phyloP scores from a whole-genome alignment of 257 asterid genomes.

The Scutellaria barbata region DNA sequence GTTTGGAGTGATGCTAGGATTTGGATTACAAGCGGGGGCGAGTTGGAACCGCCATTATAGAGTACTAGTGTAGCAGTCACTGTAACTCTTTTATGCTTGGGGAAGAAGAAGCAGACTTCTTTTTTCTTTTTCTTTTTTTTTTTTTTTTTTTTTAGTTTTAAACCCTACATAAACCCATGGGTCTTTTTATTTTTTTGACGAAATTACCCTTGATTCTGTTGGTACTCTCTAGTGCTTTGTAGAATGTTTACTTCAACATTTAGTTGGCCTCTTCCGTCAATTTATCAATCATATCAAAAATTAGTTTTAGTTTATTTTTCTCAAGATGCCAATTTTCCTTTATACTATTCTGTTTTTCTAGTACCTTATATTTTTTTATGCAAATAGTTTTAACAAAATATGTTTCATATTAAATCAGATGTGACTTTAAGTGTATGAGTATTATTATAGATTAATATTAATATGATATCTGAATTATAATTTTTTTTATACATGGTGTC shows the following conservation, averaged over 20 bases:
- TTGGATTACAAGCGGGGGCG: slow-evolving; percentile 18
- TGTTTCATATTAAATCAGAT: too few species aligned
- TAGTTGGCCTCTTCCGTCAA: too few species aligned
- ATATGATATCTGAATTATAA: too few species aligned
- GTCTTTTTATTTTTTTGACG: slow-evolving; percentile 25
- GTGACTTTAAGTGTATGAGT: too few species aligned
- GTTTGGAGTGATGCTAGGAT: slow-evolving; percentile 14
- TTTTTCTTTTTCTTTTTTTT: neutral
- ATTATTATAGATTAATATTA: too few species aligned
- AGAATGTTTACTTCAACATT: neutral
- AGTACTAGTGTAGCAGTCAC: slow-evolving; percentile 14
- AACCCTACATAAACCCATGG: slow-evolving; percentile 71
- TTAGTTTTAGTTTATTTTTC: too few species aligned
- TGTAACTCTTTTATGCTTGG: slow-evolving; percentile 42
- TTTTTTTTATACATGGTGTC: too few species aligned
- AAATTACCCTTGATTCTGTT: slow-evolving; percentile 33
- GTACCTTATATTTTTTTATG: too few species aligned
- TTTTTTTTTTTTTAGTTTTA: slow-evolving; percentile 26
- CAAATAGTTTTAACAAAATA: too few species aligned
- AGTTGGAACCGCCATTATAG: slow-evolving; percentile 51
- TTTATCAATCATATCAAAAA: too few species aligned
- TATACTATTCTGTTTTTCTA: too few species aligned
- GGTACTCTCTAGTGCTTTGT: neutral
- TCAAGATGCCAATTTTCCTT: too few species aligned
- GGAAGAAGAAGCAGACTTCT: slow-evolving; percentile 44